Conservation (phyloP, 805 yeast genomes). For the Ogataea ramenticola region DNA sequence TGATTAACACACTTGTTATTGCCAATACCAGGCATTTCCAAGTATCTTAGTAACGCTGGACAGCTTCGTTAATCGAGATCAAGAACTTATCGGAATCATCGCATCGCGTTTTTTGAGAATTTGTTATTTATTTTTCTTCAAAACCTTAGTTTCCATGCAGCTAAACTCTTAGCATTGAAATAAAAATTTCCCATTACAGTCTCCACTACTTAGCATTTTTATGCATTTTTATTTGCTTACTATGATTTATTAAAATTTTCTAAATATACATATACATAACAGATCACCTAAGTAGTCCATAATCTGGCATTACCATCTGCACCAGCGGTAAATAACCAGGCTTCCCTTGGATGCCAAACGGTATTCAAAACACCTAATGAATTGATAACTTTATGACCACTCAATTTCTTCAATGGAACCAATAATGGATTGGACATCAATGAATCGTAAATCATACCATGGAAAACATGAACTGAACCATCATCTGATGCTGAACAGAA, state of each 20-base stretch:
- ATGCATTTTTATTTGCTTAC: too few species aligned
- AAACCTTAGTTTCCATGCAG: too few species aligned
- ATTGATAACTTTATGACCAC: constrained; percentile 77
- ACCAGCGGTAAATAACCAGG: constrained; percentile 96
- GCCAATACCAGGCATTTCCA: too few species aligned
- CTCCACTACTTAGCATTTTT: too few species aligned
- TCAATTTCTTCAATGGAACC: constrained; percentile 90
- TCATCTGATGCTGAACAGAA: constrained; percentile 96
- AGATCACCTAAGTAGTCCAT: constrained; percentile 70
- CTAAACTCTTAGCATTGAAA: too few species aligned
- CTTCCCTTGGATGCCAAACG: constrained; percentile 96
- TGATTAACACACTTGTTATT: too few species aligned
- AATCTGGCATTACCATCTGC: constrained; percentile 94
- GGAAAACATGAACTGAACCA: constrained; percentile 89
- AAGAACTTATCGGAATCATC: not conserved
- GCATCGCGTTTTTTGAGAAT: not conserved
- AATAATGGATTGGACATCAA: constrained; percentile 90
- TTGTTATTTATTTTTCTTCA: too few species aligned
- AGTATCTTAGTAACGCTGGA: too few species aligned
- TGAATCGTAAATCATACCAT: constrained; percentile 93
- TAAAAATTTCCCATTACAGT: too few species aligned
- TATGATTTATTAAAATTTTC: not conserved
- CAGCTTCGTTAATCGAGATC: too few species aligned
- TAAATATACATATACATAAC: not conserved
- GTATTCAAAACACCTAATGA: constrained; percentile 83